These are phyloP conservation scores for Metschnikowia similis DNA, from an alignment of 805 yeast species.

Conservation along the genomic window DNA sequence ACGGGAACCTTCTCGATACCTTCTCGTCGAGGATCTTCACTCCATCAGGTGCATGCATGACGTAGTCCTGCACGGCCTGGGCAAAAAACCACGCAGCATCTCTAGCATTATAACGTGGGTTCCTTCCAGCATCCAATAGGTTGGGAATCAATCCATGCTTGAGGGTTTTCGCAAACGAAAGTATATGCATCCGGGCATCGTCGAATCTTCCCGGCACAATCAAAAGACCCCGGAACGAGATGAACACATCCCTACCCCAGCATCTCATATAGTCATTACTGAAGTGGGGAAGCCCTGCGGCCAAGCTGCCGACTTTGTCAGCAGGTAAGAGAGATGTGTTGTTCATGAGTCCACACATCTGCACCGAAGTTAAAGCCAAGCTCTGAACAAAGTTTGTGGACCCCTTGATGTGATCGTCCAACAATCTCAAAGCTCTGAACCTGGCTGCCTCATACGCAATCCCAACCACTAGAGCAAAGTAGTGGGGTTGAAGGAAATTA, in stretches of 20 bases:
- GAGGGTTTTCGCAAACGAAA: slow-evolving; percentile 83
- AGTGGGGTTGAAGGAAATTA: slow-evolving; percentile 77
- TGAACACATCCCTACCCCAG: slow-evolving; percentile 97
- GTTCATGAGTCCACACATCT: slow-evolving; percentile 73
- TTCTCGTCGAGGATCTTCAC: slow-evolving; percentile 58
- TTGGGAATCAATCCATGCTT: slow-evolving; percentile 96
- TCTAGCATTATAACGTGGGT: slow-evolving; percentile 92
- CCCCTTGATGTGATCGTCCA: slow-evolving; percentile 49
- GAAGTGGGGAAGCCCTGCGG: slow-evolving; percentile 96
- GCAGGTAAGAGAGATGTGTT: slow-evolving; percentile 73
- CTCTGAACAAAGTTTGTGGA: slow-evolving; percentile 75
- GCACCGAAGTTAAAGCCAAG: slow-evolving; percentile 76
- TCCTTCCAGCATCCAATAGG: slow-evolving; percentile 84
- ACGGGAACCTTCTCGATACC: slow-evolving; percentile 81
- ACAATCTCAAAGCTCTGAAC: slow-evolving; percentile 54
- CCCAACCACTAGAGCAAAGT: slow-evolving; percentile 79
- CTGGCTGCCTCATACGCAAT: slow-evolving; percentile 81
- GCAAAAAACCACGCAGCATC: slow-evolving; percentile 96
- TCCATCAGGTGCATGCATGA: slow-evolving; percentile 65
- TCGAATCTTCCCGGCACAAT: slow-evolving; percentile 73
- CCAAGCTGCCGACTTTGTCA: slow-evolving; percentile 65
- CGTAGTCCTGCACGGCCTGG: slow-evolving; percentile 85
- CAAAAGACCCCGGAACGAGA: slow-evolving; percentile 77
- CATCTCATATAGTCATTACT: slow-evolving; percentile 89
- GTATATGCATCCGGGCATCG: slow-evolving; percentile 75